These are phyloP conservation scores for Teunomyces panamensis DNA, from an alignment of 805 yeast genomes.

Conservation along the genomic window DNA sequence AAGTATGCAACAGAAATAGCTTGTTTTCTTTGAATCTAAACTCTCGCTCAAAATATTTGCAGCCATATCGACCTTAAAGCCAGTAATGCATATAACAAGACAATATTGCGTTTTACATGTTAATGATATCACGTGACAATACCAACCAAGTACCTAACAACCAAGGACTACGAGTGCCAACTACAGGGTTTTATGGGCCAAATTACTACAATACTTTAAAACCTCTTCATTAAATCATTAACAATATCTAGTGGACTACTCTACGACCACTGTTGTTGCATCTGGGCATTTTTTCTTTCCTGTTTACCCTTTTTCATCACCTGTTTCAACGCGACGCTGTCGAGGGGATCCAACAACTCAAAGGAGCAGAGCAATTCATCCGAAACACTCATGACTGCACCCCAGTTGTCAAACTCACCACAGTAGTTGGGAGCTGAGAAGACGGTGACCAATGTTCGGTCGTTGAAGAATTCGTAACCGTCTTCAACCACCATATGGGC, in stretches of 20 bases:
- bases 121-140: too few species aligned
- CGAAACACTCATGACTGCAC: slow-evolving; percentile 95
- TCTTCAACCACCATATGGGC: slow-evolving; percentile 89
- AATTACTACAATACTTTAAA: background rate
- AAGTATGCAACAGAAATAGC: too few species aligned
- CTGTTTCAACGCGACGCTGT: slow-evolving; percentile 87
- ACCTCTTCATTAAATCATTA: slow-evolving; percentile 1
- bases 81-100: too few species aligned
- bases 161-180: too few species aligned
- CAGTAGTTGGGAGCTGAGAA: slow-evolving; percentile 76
- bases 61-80: too few species aligned
- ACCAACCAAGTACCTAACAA: too few species aligned
- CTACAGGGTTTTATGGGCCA: too few species aligned
- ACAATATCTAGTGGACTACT: background rate
- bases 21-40: too few species aligned
- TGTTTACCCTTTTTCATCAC: slow-evolving; percentile 92
- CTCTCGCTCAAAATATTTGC: too few species aligned
- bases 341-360: slow-evolving; percentile 91
- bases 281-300: slow-evolving; percentile 65
- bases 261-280: slow-evolving; percentile 8
- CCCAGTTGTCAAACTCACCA: slow-evolving; percentile 92
- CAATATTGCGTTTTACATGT: too few species aligned
- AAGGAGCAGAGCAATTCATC: slow-evolving; percentile 91
- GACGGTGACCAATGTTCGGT: slow-evolving; percentile 67
- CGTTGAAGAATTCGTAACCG: slow-evolving; percentile 75